phyloP scores from a whole-genome alignment of 345 rosid species.

The Eucalyptus marginata region DNA sequence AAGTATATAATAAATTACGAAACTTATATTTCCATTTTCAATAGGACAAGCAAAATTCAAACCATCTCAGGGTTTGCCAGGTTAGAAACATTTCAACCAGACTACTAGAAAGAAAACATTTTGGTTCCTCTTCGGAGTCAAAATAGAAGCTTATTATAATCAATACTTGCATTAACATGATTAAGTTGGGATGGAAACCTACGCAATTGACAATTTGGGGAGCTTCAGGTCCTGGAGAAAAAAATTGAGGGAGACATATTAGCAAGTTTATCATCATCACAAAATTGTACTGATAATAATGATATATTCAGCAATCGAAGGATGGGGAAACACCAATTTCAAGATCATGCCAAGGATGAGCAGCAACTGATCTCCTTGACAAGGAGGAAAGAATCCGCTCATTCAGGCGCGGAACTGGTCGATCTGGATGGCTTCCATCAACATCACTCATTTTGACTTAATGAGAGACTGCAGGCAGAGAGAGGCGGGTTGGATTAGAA shows the following conservation, averaged over 20 bases:
- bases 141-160: neutral
- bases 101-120: neutral
- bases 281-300: neutral
- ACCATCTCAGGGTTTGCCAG: neutral
- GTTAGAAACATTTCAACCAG: neutral
- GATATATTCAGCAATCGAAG: neutral
- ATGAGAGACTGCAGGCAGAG: neutral
- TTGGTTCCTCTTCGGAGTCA: neutral
- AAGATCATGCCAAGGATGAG: conserved; percentile 99
- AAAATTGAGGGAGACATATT: neutral
- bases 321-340: conserved; percentile 51
- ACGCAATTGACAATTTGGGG: conserved; percentile 65
- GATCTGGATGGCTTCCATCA: neutral
- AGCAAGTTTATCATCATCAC: neutral
- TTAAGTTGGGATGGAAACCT: conserved; percentile 1
- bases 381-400: conserved; percentile 92
- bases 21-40: neutral
- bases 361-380: conserved; percentile 95
- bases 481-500: neutral
- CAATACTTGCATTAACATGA: neutral
- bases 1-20: neutral
- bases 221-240: conserved; percentile 74
- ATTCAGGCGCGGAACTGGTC: conserved; percentile 47
- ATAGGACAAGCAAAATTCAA: neutral
- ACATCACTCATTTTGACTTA: neutral